Conservation (phyloP, 225 moss, liverwort and hornwort genomes). For the Ulota crispa region DNA sequence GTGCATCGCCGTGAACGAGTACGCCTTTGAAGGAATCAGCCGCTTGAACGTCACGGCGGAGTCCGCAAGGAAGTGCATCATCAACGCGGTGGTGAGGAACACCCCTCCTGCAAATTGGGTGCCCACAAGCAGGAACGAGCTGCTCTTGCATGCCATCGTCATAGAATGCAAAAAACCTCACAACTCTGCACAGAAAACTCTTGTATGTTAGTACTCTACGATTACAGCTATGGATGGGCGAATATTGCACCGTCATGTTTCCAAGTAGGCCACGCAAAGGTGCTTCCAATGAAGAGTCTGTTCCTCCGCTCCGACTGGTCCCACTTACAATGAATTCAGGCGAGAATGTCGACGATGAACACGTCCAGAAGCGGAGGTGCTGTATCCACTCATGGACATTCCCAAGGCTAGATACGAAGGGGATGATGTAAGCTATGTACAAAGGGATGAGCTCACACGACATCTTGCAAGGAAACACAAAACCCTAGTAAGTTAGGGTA, state of each 20-base stretch:
- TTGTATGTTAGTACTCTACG: not conserved
- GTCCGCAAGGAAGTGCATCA: constrained; percentile 82
- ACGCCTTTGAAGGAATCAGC: constrained; percentile 42
- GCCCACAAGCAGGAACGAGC: constrained; percentile 62
- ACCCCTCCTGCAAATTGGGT: constrained; percentile 88
- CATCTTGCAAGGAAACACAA: constrained; percentile 1
- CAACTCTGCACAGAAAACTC: constrained; percentile 4
- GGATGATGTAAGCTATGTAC: constrained; percentile 25
- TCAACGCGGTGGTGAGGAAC: constrained; percentile 75
- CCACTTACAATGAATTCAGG: constrained; percentile 22
- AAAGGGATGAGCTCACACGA: constrained; percentile 8
- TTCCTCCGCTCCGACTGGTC: not conserved
- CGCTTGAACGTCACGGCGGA: constrained; percentile 49
- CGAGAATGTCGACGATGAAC: constrained; percentile 1
- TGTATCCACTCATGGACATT: constrained; percentile 22
- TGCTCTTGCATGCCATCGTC: constrained; percentile 49
- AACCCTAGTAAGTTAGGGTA: not conserved
- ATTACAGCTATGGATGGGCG: constrained; percentile 7
- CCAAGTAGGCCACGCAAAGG: not conserved
- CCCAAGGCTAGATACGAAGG: constrained; percentile 14
- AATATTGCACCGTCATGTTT: not conserved
- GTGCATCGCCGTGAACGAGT: constrained; percentile 68
- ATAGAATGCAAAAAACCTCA: not conserved
- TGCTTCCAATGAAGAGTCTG: not conserved
- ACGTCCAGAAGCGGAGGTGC: constrained; percentile 22